Evolutionary conservation across 768 basidiomycete genomes (phyloP).

Genomic region (Leccinum olivaceopallidum): DNA sequence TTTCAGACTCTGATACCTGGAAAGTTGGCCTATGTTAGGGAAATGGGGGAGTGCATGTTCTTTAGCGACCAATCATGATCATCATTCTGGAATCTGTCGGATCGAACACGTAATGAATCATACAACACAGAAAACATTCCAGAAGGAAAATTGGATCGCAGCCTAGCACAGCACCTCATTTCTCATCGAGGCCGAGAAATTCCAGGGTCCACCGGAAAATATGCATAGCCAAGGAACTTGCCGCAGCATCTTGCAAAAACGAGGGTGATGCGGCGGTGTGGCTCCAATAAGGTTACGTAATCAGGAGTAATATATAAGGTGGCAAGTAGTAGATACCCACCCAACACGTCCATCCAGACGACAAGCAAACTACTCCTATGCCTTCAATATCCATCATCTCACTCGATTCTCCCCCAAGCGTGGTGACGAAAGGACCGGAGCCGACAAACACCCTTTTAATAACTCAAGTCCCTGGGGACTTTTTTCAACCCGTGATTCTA

Average conservation of each 20-base stretch:
- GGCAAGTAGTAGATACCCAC: background rate
- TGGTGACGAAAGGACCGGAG: slow-evolving; percentile 9
- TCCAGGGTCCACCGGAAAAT: slow-evolving; percentile 13
- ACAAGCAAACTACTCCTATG: slow-evolving; percentile 12
- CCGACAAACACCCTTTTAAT: slow-evolving; percentile 85
- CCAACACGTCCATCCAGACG: slow-evolving; percentile 8
- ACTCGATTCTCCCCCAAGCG: slow-evolving; percentile 1
- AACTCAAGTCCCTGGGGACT: slow-evolving; percentile 69
- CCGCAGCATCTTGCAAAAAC: slow-evolving; percentile 5
- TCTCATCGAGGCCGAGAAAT: background rate
- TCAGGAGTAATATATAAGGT: slow-evolving; percentile 9
- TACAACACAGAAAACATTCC: slow-evolving; percentile 16
- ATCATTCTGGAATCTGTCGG: slow-evolving; percentile 6
- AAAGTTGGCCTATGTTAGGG: background rate
- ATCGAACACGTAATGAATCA: slow-evolving; percentile 11
- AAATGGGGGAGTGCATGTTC: background rate
- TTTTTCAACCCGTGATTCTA: slow-evolving; percentile 74
- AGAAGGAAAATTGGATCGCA: slow-evolving; percentile 9
- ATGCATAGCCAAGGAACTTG: slow-evolving; percentile 18
- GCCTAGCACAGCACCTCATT: slow-evolving; percentile 12
- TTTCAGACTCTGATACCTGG: slow-evolving; percentile 10
- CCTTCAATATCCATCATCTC: slow-evolving; percentile 34
- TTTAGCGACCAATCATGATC: slow-evolving; percentile 1
- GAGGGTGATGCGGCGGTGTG: slow-evolving; percentile 4
- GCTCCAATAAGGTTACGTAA: slow-evolving; percentile 22